Percentiles rank a stretch among this genome's conserved stretches.
Conservation (phyloP, 257 asterid genomes). For the Ligustrum vulgare region DNA sequence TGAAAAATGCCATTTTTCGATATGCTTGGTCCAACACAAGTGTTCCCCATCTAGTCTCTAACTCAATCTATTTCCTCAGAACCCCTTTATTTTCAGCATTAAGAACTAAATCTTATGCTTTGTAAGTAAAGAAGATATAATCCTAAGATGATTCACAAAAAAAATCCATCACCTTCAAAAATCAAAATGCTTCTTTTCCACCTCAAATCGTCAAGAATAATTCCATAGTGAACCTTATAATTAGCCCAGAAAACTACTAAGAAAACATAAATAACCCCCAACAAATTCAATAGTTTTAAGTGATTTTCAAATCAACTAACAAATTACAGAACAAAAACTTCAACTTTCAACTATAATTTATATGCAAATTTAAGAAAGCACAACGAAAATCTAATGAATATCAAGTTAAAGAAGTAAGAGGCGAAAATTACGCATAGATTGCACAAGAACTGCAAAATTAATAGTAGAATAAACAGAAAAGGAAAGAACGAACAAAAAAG, state of each 20-base stretch:
- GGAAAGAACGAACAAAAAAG: constrained; percentile 7
- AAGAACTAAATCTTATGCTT: constrained; percentile 18
- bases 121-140: constrained; percentile 34
- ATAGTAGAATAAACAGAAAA: neutral
- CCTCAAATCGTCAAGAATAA: constrained; percentile 24
- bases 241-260: neutral
- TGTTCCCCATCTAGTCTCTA: constrained; percentile 70
- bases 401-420: constrained; percentile 31
- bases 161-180: constrained; percentile 8
- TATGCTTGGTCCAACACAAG: constrained; percentile 86
- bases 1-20: constrained; percentile 67
- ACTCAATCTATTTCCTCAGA: constrained; percentile 24
- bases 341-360: constrained; percentile 12
- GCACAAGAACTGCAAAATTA: constrained; percentile 8
- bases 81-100: constrained; percentile 27
- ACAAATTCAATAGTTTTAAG: neutral
- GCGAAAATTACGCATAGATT: constrained; percentile 20
- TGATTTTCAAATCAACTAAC: constrained; percentile 17
- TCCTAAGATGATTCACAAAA: constrained; percentile 29
- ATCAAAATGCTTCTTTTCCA: constrained; percentile 18
- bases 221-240: neutral
- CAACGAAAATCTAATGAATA: constrained; percentile 16
- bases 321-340: neutral
- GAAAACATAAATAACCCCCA: neutral
- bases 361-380: constrained; percentile 13